Conservation (phyloP, 129 eudicot species). For the Ambrosia trifida region DNA sequence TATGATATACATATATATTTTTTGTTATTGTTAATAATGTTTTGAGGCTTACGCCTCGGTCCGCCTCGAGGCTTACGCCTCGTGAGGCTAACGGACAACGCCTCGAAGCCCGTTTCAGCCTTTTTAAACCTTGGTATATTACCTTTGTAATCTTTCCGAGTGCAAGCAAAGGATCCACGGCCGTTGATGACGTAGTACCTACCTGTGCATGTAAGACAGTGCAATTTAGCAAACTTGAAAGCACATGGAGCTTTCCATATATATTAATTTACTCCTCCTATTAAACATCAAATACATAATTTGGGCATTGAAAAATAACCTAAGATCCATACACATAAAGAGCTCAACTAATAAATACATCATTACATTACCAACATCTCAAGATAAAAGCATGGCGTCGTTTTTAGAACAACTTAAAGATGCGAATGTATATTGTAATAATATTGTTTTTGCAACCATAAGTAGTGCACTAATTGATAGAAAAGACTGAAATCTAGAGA, state of each 20-base stretch:
- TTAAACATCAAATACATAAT: not conserved
- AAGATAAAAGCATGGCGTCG: not conserved
- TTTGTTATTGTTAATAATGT: too few relatives aligned
- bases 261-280: conserved; percentile 14
- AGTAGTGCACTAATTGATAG: not conserved
- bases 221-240: conserved; percentile 1
- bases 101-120: too few relatives aligned
- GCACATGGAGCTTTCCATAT: not conserved
- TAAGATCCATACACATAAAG: conserved; percentile 3
- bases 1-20: too few relatives aligned
- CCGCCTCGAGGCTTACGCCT: too few relatives aligned
- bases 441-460: not conserved
- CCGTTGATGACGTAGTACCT: conserved; percentile 95
- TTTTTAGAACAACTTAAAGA: not conserved
- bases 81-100: too few relatives aligned
- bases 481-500: not conserved
- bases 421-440: not conserved
- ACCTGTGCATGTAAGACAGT: conserved; percentile 47
- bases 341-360: conserved; percentile 19
- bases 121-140: too few relatives aligned
- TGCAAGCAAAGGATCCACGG: conserved; percentile 85
- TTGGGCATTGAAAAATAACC: not conserved
- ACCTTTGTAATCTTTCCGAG: conserved; percentile 85
- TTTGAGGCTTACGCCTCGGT: too few relatives aligned
- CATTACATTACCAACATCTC: not conserved